A percentile compares a stretch with the other conserved stretches of the same genome.
Conservation (phyloP, 2,329 filamentous ascomycete genomes). For the Neopestalotiopsis sp. region DNA sequence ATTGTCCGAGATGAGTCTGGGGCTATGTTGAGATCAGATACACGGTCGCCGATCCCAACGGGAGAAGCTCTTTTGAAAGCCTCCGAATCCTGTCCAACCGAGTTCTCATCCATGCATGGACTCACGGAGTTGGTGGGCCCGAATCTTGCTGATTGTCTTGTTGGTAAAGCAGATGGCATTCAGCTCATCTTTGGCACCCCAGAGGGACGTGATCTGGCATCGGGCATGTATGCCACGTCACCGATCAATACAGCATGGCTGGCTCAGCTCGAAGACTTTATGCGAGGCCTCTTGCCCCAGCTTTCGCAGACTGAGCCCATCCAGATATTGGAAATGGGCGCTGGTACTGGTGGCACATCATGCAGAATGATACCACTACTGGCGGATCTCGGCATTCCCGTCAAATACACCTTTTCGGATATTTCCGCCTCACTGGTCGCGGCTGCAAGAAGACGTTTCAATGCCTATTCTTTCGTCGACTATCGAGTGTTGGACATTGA, state of each 20-base stretch:
- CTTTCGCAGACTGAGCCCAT: conserved; percentile 23
- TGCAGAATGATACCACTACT: conserved; percentile 23
- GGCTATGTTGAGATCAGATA: not conserved
- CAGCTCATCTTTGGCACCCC: conserved; percentile 44
- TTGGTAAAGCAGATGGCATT: conserved; percentile 42
- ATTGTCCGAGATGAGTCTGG: not conserved
- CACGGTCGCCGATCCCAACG: not conserved
- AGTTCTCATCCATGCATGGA: conserved; percentile 32
- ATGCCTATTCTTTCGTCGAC: conserved; percentile 30
- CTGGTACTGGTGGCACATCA: conserved; percentile 5
- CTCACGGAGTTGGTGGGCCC: conserved; percentile 33
- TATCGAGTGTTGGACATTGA: conserved; percentile 37
- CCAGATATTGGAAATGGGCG: conserved; percentile 31
- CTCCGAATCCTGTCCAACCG: conserved; percentile 23
- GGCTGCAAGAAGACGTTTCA: conserved; percentile 29
- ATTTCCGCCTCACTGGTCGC: conserved; percentile 39
- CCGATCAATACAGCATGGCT: conserved; percentile 41
- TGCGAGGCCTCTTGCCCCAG: conserved; percentile 29
- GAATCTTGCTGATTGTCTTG: conserved; percentile 35
- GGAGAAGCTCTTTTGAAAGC: conserved; percentile 30
- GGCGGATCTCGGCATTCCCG: conserved; percentile 29
- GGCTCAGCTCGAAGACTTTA: conserved; percentile 40
- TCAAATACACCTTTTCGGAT: conserved; percentile 48
- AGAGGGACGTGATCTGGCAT: conserved; percentile 41
- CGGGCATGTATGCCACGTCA: conserved; percentile 41